Percentiles rank a stretch among this genome's conserved stretches.
Evolutionary conservation across 2,329 filamentous ascomycete species (phyloP).

Genomic region (Fusarium keratoplasticum): DNA sequence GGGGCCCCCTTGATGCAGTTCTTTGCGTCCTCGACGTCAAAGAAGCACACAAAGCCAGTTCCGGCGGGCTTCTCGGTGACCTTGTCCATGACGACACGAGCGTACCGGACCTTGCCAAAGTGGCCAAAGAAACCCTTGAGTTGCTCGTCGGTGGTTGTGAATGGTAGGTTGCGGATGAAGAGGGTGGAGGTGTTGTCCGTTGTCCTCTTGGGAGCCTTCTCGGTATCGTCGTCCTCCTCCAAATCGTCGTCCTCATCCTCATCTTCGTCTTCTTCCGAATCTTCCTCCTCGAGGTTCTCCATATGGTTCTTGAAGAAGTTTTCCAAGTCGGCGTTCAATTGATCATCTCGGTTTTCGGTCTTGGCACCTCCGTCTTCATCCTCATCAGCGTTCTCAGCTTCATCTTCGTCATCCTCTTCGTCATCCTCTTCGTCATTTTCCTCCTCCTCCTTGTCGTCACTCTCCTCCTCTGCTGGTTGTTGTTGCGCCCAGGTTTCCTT

Average conservation of each 20-base stretch:
- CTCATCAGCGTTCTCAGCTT: constrained; percentile 38
- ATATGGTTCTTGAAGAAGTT: constrained; percentile 70
- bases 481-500: constrained; percentile 85
- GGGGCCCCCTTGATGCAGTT: constrained; percentile 82
- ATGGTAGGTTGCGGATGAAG: constrained; percentile 95
- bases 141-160: constrained; percentile 83
- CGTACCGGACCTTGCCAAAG: constrained; percentile 91
- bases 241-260: constrained; percentile 51
- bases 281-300: constrained; percentile 68
- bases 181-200: constrained; percentile 78
- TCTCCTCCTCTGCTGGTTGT: constrained; percentile 55
- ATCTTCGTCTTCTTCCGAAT: constrained; percentile 61
- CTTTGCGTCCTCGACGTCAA: constrained; percentile 78
- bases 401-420: constrained; percentile 50
- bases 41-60: constrained; percentile 96
- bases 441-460: constrained; percentile 54
- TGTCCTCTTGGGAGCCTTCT: constrained; percentile 43
- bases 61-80: constrained; percentile 88
- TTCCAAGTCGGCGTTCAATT: constrained; percentile 59
- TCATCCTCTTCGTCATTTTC: constrained; percentile 55
- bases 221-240: constrained; percentile 54
- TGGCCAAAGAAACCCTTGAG: constrained; percentile 87
- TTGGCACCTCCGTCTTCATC: constrained; percentile 47
- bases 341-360: constrained; percentile 53
- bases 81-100: constrained; percentile 88